These are phyloP conservation scores for carrot (Daucus carota) DNA, from an alignment of 129 eudicot species.

Conservation along the genomic window DNA sequence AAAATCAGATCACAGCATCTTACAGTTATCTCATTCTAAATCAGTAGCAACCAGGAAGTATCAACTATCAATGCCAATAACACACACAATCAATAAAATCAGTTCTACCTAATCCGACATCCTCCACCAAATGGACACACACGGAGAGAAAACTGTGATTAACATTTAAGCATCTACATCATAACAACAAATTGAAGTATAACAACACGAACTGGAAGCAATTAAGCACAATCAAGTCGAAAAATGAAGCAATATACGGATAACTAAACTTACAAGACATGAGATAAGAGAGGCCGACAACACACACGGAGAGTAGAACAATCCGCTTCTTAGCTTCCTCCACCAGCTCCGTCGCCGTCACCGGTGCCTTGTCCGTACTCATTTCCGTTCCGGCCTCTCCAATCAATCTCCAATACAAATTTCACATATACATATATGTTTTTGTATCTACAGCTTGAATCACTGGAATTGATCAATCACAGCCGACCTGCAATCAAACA, in stretches of 20 bases:
- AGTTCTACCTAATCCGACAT: not conserved
- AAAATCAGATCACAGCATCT: not conserved
- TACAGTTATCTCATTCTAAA: not conserved
- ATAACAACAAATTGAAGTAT: not conserved
- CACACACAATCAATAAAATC: not conserved
- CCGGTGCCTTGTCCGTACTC: slow-evolving; percentile 58
- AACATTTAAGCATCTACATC: not conserved
- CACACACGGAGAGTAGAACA: slow-evolving; percentile 63
- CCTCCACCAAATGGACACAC: not conserved
- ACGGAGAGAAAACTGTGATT: not conserved
- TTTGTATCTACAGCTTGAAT: not conserved
- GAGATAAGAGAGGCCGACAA: slow-evolving; percentile 80
- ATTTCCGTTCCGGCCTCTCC: slow-evolving; percentile 20
- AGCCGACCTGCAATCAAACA: not conserved
- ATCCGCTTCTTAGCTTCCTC: slow-evolving; percentile 94
- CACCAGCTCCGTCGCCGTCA: slow-evolving; percentile 61
- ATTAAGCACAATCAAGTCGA: not conserved
- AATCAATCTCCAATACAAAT: slow-evolving; percentile 8
- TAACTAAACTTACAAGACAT: slow-evolving; percentile 70
- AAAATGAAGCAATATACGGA: not conserved
- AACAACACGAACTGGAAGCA: too few species aligned
- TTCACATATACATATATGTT: not conserved
- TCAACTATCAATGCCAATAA: not conserved
- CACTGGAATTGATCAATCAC: not conserved
- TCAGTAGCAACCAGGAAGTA: not conserved